phyloP scores from a whole-genome alignment of 148 eudicot genomes.

The Silene latifolia region DNA sequence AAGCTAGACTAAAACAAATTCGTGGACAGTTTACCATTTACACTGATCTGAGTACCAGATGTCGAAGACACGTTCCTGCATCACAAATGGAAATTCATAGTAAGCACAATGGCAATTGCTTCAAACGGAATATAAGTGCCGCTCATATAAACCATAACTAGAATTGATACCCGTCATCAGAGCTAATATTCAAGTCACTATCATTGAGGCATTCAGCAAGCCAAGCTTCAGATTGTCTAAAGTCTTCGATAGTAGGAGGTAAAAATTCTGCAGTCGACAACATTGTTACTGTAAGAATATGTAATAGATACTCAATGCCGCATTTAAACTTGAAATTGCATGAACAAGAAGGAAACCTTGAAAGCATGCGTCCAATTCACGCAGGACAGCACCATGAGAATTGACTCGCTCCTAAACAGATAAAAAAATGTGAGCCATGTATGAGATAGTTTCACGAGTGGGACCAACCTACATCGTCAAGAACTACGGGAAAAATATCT shows the following conservation, averaged over 20 bases:
- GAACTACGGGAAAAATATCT: too few relatives aligned
- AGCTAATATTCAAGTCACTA: slow-evolving; percentile 53
- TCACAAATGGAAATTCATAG: slow-evolving; percentile 16
- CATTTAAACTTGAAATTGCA: background rate
- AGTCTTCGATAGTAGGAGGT: slow-evolving; percentile 44
- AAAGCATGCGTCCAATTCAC: slow-evolving; percentile 63
- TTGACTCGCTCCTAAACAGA: slow-evolving; percentile 51
- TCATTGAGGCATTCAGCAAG: slow-evolving; percentile 78
- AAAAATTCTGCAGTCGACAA: slow-evolving; percentile 45
- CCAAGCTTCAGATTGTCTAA: slow-evolving; percentile 78
- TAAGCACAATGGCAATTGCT: background rate
- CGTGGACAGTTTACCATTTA: slow-evolving; percentile 36
- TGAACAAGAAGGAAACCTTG: slow-evolving; percentile 46
- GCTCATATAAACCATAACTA: too few relatives aligned
- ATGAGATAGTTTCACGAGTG: too few relatives aligned
- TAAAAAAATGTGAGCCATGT: background rate
- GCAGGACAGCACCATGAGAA: slow-evolving; percentile 45
- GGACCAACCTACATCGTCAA: too few relatives aligned
- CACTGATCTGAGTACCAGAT: slow-evolving; percentile 38
- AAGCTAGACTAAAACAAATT: background rate
- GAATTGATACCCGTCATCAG: slow-evolving; percentile 52
- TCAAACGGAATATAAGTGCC: background rate
- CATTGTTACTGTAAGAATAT: slow-evolving; percentile 12
- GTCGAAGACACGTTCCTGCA: slow-evolving; percentile 35
- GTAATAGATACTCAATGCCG: background rate